Evolutionary conservation across 164 flowering plant genomes (phyloP).

Genomic region (Stephania yunnanensis): DNA sequence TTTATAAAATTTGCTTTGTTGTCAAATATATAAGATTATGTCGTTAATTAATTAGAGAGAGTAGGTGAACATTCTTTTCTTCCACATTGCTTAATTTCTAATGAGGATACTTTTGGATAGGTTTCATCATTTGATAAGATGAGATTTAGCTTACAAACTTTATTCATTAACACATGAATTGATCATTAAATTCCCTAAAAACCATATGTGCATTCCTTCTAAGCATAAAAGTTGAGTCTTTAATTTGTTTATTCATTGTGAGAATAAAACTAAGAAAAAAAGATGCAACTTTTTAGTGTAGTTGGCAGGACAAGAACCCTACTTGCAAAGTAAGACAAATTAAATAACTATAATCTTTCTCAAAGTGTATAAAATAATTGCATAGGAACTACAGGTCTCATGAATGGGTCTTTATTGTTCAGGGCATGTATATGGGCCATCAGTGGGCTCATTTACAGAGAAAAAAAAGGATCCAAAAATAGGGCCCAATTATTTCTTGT

Average conservation of each 20-base stretch:
- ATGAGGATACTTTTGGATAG: neutral
- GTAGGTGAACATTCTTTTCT: neutral
- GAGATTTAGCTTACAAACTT: neutral
- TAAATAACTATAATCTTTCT: neutral
- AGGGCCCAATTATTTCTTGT: no score
- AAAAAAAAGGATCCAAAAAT: no score
- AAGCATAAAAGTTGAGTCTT: neutral
- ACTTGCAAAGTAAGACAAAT: conserved; percentile 1
- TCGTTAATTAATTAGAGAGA: neutral
- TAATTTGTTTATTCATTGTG: neutral
- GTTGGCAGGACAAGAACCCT: neutral
- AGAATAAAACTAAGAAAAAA: neutral
- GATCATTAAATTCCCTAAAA: neutral
- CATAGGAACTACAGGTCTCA: neutral
- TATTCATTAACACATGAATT: neutral
- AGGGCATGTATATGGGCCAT: neutral
- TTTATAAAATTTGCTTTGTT: neutral
- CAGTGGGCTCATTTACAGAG: no score
- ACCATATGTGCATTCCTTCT: neutral
- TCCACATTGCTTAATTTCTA: neutral
- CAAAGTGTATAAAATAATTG: neutral
- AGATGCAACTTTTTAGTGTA: neutral
- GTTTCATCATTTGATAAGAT: conserved; percentile 3
- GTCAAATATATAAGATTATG: neutral
- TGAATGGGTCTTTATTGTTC: neutral